These are phyloP conservation scores for Ophiorrhiza pumila DNA, from an alignment of 257 asterid genomes.

Conservation along the genomic window DNA sequence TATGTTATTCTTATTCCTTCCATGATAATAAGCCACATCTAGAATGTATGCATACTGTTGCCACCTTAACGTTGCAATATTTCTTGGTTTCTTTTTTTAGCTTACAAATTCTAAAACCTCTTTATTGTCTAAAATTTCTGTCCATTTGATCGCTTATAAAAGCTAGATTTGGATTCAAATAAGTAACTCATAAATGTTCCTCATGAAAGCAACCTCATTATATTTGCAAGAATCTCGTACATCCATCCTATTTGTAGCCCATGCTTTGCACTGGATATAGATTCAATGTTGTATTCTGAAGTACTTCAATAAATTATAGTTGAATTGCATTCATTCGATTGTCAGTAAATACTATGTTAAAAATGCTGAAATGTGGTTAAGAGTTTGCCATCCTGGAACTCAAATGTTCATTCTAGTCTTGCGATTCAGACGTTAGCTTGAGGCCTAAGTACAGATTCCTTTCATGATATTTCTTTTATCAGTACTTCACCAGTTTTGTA, in stretches of 20 bases:
- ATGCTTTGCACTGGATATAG: neutral
- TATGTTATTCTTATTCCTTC: neutral
- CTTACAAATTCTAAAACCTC: neutral
- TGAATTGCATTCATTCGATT: neutral
- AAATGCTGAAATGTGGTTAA: too few relatives aligned
- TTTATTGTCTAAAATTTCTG: neutral
- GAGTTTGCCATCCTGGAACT: neutral
- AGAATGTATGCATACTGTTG: neutral
- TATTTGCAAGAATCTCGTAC: neutral
- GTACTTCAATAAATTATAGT: neutral
- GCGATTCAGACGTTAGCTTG: neutral
- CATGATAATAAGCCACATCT: neutral
- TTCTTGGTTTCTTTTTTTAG: neutral
- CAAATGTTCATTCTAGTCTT: neutral
- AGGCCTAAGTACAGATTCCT: neutral
- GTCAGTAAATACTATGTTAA: conserved; percentile 1
- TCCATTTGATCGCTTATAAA: neutral
- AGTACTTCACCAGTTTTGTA: too few relatives aligned
- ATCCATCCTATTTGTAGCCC: neutral
- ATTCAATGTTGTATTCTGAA: neutral
- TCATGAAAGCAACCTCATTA: neutral
- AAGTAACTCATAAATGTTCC: neutral
- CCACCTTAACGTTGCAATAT: too few relatives aligned
- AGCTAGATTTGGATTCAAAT: neutral
- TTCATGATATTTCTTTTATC: too few relatives aligned